phyloP scores from a whole-genome alignment of 768 basidiomycete genomes.

The Suillus variegatus region DNA sequence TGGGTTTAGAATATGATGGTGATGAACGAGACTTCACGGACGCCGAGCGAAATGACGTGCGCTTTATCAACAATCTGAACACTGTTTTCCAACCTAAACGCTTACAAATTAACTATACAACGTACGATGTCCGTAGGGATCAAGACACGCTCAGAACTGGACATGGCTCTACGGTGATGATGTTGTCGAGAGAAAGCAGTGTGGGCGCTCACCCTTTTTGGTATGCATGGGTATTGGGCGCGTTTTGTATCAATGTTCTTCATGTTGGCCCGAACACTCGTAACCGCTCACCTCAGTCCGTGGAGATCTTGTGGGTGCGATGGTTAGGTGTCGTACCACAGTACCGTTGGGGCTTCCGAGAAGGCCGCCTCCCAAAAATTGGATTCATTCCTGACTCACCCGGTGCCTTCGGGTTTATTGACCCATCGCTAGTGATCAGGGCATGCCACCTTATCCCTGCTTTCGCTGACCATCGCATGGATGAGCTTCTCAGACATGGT shows the following conservation, averaged over 20 bases:
- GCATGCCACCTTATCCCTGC: not conserved
- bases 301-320: not conserved
- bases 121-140: not conserved
- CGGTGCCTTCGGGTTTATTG: not conserved
- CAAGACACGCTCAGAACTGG: not conserved
- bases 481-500: not conserved
- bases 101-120: not conserved
- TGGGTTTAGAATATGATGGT: not conserved
- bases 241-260: not conserved
- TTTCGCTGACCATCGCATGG: not conserved
- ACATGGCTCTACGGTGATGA: not conserved
- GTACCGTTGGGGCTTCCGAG: not conserved
- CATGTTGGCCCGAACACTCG: not conserved
- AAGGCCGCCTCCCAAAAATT: not conserved
- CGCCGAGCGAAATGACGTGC: not conserved
- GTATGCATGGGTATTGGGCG: not conserved
- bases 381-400: not conserved
- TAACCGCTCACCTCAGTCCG: not conserved
- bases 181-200: not conserved
- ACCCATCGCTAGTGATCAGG: not conserved
- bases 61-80: not conserved
- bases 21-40: not conserved
- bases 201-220: not conserved
- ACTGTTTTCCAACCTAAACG: not conserved
- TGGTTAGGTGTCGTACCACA: not conserved